phyloP scores from a whole-genome alignment of 2,329 filamentous ascomycete species.

The Hymenoscyphus salicellus region DNA sequence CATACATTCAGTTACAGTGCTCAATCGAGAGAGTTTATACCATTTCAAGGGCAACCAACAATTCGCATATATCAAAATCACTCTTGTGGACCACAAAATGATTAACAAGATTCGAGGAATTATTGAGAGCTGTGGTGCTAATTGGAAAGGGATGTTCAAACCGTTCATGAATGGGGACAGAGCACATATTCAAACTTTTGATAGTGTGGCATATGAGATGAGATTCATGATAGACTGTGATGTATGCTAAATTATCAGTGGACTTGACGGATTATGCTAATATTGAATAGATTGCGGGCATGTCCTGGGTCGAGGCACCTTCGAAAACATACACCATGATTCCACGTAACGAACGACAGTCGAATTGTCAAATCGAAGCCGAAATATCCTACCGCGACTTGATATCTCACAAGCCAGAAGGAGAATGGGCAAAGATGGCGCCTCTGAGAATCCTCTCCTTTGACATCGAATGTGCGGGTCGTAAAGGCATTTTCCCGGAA shows the following conservation, averaged over 20 bases:
- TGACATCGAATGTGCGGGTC: conserved; percentile 96
- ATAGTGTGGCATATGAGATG: conserved; percentile 91
- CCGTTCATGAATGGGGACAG: conserved; percentile 48
- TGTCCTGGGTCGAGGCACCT: conserved; percentile 94
- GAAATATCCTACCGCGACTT: conserved; percentile 77
- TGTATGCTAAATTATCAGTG: conserved; percentile 43
- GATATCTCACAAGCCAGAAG: conserved; percentile 81
- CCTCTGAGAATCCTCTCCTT: conserved; percentile 90
- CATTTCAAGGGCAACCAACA: conserved; percentile 92
- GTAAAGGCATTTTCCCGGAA: conserved; percentile 96
- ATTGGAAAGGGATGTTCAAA: conserved; percentile 91
- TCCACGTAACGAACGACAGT: conserved; percentile 65
- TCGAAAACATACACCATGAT: conserved; percentile 71
- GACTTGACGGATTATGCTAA: conserved; percentile 13
- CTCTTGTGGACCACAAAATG: conserved; percentile 82
- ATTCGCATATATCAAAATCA: conserved; percentile 90
- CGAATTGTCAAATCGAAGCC: conserved; percentile 95
- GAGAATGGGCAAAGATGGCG: conserved; percentile 98
- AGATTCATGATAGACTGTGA: conserved; percentile 98
- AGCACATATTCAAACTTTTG: conserved; percentile 81
- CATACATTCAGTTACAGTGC: conserved; percentile 78
- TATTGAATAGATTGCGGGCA: conserved; percentile 68
- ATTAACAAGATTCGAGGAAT: conserved; percentile 72
- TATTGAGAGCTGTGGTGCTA: conserved; percentile 73
- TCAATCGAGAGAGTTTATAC: conserved; percentile 86